phyloP scores from a whole-genome alignment of 1,284 basidiomycete genomes.

The Leccinum proximum region DNA sequence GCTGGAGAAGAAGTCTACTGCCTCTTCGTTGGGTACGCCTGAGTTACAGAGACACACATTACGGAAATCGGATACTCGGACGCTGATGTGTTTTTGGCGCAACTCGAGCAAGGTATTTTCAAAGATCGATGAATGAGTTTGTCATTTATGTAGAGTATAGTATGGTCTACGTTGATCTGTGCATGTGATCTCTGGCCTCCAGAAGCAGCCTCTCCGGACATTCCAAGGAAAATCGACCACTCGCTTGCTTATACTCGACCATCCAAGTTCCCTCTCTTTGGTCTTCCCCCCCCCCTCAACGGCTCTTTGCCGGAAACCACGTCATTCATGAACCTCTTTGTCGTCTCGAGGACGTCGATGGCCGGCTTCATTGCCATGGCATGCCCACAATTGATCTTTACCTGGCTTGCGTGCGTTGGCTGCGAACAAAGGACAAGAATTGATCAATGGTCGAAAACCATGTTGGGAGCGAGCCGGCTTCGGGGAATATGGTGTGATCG shows the following conservation, averaged over 20 bases:
- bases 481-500: slow-evolving; percentile 51
- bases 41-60: slow-evolving; percentile 2
- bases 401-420: slow-evolving; percentile 24
- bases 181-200: slow-evolving; percentile 29
- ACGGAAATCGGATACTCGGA: slow-evolving; percentile 27
- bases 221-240: slow-evolving; percentile 41
- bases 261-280: slow-evolving; percentile 36
- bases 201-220: slow-evolving; percentile 48
- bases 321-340: slow-evolving; percentile 43
- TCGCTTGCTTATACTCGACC: slow-evolving; percentile 42
- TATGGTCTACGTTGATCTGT: slow-evolving; percentile 1
- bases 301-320: slow-evolving; percentile 42
- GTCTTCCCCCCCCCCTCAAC: slow-evolving; percentile 24
- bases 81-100: slow-evolving; percentile 63
- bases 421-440: slow-evolving; percentile 38
- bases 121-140: slow-evolving; percentile 15
- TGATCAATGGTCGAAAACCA: slow-evolving; percentile 45
- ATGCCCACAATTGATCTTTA: slow-evolving; percentile 48
- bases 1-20: slow-evolving; percentile 39
- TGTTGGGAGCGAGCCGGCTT: slow-evolving; percentile 43
- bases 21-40: slow-evolving; percentile 10
- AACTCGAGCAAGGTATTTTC: slow-evolving; percentile 49
- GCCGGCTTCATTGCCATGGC: slow-evolving; percentile 41
- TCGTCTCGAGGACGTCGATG: slow-evolving; percentile 38
- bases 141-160: background rate